Percentiles rank a stretch among this genome's conserved stretches.
These are phyloP conservation scores for Cercospora sp. DNA, from an alignment of 2,329 filamentous ascomycete species.

Conservation along the genomic window DNA sequence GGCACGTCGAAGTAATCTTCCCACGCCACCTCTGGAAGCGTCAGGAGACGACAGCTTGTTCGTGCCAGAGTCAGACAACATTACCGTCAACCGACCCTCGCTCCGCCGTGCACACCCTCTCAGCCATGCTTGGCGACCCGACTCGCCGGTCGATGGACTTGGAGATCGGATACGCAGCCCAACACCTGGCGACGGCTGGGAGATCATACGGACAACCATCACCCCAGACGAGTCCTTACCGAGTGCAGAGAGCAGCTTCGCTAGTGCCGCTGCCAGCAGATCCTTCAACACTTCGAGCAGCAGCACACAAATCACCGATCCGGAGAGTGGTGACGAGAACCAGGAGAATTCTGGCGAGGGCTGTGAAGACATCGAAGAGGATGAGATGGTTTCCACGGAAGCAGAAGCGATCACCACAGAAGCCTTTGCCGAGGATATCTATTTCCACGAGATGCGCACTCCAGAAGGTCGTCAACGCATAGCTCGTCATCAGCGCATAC, in stretches of 20 bases:
- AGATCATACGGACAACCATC: slow-evolving; percentile 76
- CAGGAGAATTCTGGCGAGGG: slow-evolving; percentile 41
- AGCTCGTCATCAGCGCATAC: slow-evolving; percentile 37
- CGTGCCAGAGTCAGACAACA: slow-evolving; percentile 19
- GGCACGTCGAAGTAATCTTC: slow-evolving; percentile 22
- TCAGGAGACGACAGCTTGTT: slow-evolving; percentile 30
- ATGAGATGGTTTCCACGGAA: slow-evolving; percentile 37
- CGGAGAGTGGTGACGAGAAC: slow-evolving; percentile 38
- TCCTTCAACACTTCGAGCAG: slow-evolving; percentile 45
- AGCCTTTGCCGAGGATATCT: slow-evolving; percentile 35
- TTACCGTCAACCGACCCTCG: slow-evolving; percentile 7
- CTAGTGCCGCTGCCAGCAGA: slow-evolving; percentile 61
- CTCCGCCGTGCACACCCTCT: slow-evolving; percentile 33
- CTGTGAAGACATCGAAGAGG: slow-evolving; percentile 46
- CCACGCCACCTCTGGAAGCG: slow-evolving; percentile 27
- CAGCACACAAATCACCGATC: slow-evolving; percentile 39
- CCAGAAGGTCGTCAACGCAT: slow-evolving; percentile 34
- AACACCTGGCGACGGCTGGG: slow-evolving; percentile 70
- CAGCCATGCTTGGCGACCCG: slow-evolving; percentile 34
- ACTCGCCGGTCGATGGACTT: slow-evolving; percentile 65
- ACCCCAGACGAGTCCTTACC: slow-evolving; percentile 79
- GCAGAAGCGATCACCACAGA: slow-evolving; percentile 33
- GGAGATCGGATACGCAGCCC: slow-evolving; percentile 82
- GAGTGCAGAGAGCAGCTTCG: slow-evolving; percentile 79
- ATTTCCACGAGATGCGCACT: slow-evolving; percentile 31